phyloP scores from a whole-genome alignment of 2,329 filamentous ascomycete genomes.

The Nectriaceae sp. region DNA sequence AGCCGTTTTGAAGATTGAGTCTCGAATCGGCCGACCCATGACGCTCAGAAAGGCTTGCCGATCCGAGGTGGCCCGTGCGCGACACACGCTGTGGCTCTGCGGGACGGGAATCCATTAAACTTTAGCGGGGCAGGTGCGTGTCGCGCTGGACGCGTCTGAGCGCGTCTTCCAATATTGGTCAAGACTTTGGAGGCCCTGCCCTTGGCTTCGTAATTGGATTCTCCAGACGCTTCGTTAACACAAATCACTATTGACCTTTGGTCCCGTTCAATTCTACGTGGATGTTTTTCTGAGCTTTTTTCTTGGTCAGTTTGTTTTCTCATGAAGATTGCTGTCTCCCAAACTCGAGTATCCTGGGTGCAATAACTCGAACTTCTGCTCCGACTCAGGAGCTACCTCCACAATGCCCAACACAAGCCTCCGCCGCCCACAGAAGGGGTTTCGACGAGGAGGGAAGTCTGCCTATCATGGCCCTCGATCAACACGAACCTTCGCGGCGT shows the following conservation, averaged over 20 bases:
- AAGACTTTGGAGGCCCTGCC: slow-evolving; percentile 22
- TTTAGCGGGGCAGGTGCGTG: slow-evolving; percentile 22
- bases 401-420: slow-evolving; percentile 63
- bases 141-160: slow-evolving; percentile 34
- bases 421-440: slow-evolving; percentile 64
- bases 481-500: slow-evolving; percentile 78
- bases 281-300: slow-evolving; percentile 7
- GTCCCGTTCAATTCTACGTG: slow-evolving; percentile 10
- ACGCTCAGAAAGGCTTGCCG: slow-evolving; percentile 24
- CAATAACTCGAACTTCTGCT: slow-evolving; percentile 21
- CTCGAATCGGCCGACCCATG: slow-evolving; percentile 28
- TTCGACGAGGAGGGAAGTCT: slow-evolving; percentile 67
- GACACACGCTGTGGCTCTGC: neutral
- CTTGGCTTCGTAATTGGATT: slow-evolving; percentile 18
- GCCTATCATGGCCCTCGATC: slow-evolving; percentile 67
- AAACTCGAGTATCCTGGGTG: slow-evolving; percentile 13
- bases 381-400: slow-evolving; percentile 12
- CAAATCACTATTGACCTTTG: slow-evolving; percentile 22
- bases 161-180: slow-evolving; percentile 36
- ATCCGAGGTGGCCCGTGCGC: slow-evolving; percentile 23
- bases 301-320: slow-evolving; percentile 8
- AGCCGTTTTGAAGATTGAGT: slow-evolving; percentile 11
- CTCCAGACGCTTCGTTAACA: slow-evolving; percentile 22
- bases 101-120: slow-evolving; percentile 34
- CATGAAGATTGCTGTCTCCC: slow-evolving; percentile 13